These are phyloP conservation scores for Friedmanniomyces endolithicus DNA, from an alignment of 495 filamentous ascomycete genomes.

Conservation along the genomic window DNA sequence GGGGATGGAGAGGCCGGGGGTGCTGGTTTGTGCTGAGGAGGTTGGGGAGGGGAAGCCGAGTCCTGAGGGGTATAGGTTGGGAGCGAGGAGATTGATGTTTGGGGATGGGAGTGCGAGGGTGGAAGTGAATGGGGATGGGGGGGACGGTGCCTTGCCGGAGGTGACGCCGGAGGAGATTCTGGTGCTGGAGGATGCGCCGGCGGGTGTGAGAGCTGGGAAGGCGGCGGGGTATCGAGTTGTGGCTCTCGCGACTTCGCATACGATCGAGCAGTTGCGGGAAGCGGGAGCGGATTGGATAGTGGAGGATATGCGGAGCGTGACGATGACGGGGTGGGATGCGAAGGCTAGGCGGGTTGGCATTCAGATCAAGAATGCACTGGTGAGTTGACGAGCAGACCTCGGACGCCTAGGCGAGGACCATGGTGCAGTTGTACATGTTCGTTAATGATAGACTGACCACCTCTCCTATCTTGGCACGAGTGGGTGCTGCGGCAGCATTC, in stretches of 20 bases:
- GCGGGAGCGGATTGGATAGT: conserved; percentile 85
- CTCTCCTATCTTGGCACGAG: no score
- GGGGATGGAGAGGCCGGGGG: conserved; percentile 55
- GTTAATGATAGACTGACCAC: no score
- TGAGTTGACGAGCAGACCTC: conserved; percentile 13
- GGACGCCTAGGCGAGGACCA: neutral
- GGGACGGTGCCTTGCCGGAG: conserved; percentile 19
- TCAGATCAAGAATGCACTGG: conserved; percentile 30
- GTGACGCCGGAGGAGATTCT: conserved; percentile 38
- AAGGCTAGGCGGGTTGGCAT: conserved; percentile 25
- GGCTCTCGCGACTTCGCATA: conserved; percentile 78
- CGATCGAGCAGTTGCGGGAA: conserved; percentile 50
- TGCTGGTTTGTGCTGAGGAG: conserved; percentile 75
- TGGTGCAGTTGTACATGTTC: no score
- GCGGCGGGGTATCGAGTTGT: conserved; percentile 80
- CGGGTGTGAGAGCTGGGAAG: conserved; percentile 81
- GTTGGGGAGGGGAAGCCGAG: conserved; percentile 79
- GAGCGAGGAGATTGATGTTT: conserved; percentile 50
- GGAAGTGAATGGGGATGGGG: no score
- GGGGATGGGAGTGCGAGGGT: conserved; percentile 17
- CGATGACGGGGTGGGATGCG: conserved; percentile 25
- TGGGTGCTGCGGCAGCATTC: no score
- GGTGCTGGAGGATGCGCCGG: conserved; percentile 86
- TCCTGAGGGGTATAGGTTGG: conserved; percentile 71
- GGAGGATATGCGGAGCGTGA: conserved; percentile 60